These are phyloP conservation scores for Syzygium malaccense DNA, from an alignment of 441 rosid genomes.

Conservation along the genomic window DNA sequence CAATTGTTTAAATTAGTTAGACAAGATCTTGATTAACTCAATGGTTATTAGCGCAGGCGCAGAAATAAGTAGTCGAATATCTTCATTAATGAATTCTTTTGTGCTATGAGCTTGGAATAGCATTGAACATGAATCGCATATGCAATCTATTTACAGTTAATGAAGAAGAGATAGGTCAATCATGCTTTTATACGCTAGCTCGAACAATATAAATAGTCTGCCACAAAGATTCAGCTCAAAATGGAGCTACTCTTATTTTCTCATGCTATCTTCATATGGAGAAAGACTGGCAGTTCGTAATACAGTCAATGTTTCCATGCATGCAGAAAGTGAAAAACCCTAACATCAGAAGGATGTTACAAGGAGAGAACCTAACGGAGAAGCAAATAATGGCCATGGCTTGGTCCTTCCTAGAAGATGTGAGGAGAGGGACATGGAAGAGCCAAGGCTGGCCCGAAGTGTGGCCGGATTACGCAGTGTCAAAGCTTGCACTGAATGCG, in stretches of 20 bases:
- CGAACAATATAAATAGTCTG: too few species aligned
- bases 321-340: constrained; percentile 69
- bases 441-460: constrained; percentile 67
- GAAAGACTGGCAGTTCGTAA: not conserved
- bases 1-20: not conserved
- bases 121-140: too few species aligned
- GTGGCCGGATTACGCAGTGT: constrained; percentile 88
- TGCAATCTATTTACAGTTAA: too few species aligned
- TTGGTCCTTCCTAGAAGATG: constrained; percentile 32
- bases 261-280: not conserved
- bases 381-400: constrained; percentile 43
- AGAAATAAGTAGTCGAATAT: not conserved
- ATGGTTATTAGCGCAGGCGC: not conserved
- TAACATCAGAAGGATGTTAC: constrained; percentile 29
- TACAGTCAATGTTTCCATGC: not conserved
- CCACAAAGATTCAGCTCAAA: too few species aligned
- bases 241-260: not conserved
- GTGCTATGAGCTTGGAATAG: not conserved
- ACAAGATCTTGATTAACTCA: not conserved
- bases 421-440: constrained; percentile 57
- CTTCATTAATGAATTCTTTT: not conserved
- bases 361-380: constrained; percentile 26
- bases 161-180: too few species aligned
- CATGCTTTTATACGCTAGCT: too few species aligned
- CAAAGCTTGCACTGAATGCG: constrained; percentile 80